Evolutionary conservation across 768 basidiomycete genomes (phyloP), one percentile per base, ranked within the genome.

Genomic region (Leccinum subgranulosum): DNA sequence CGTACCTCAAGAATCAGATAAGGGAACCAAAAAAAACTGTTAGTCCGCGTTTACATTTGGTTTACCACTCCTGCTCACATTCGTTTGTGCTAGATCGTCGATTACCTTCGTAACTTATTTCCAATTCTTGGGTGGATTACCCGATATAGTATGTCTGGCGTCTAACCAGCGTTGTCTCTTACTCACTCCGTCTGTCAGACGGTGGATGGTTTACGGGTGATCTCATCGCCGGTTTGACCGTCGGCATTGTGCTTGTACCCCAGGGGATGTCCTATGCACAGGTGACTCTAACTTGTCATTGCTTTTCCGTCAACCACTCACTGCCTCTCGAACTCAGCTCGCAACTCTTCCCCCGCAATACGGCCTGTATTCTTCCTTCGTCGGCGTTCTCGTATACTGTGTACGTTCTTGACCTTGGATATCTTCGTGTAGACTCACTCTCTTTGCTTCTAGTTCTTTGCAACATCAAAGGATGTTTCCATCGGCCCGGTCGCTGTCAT

Each of bases 401-500:
- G 90, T 90, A 75, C 47, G 86, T 72, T 9, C 49, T 39, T 52
- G 39, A 14, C 36, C 36, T 46, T n/a, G 27, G 4, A 29, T 28
- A 6, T 1, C n/a, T 5, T 12, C 6, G 23, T 19, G 2, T 17
- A 0, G 2, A 5, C 19, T 49, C 12, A 63, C 17, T 5, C n/a
- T 14, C 8, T 29, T 33, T 31, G 36, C 45, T 46, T 36, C 41
- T 61, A 92, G 88, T 83, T 97, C 75, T 98, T 98, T 68, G 96
- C 94, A 23, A 98, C 97, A 0, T 92, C 92, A 28, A 98, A 98
- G 73, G 97, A 99, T 78, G 92, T 99, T 43, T 95, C 94, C n/a
- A 98, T 99, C 64, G 97, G 97, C 51, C 97, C 97, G 2, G 96
- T 98, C 64, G 96, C 97, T 8, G 96, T 99, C 69, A 97, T 99